phyloP scores from a whole-genome alignment of 2,329 filamentous ascomycete genomes.

The Arthrobotrys musiformis region DNA sequence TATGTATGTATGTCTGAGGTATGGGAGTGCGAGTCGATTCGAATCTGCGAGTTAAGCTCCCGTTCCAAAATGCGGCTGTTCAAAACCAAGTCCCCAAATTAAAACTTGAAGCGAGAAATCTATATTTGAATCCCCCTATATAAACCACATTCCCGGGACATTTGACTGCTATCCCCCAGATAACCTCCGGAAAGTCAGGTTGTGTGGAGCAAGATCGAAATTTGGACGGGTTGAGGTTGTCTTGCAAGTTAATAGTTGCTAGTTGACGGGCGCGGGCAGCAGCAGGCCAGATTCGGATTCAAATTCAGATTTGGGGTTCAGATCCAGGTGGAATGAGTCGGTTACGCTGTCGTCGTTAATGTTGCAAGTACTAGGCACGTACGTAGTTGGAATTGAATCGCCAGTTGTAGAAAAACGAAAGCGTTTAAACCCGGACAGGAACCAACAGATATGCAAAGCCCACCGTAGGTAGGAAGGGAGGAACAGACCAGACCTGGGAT shows the following conservation, averaged over 20 bases:
- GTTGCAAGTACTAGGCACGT: background rate
- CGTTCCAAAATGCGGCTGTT: constrained; percentile 41
- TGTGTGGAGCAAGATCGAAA: constrained; percentile 1
- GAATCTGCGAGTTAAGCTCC: constrained; percentile 32
- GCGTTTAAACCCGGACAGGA: constrained; percentile 41
- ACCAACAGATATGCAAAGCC: constrained; percentile 32
- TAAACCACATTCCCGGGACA: constrained; percentile 27
- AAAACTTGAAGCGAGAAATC: constrained; percentile 47
- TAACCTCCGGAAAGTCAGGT: background rate
- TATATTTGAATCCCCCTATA: constrained; percentile 53
- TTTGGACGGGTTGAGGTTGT: constrained; percentile 1
- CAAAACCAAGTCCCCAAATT: constrained; percentile 34
- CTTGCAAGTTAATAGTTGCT: no score
- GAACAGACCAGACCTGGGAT: constrained; percentile 25
- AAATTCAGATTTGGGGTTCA: background rate
- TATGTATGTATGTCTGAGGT: background rate
- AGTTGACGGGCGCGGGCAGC: no score
- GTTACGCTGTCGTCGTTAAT: background rate
- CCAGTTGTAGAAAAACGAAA: constrained; percentile 7
- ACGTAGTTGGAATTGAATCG: background rate
- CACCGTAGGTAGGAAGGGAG: constrained; percentile 9
- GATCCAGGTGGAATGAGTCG: constrained; percentile 13
- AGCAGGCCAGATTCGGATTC: background rate
- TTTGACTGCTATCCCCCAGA: constrained; percentile 15
- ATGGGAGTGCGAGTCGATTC: constrained; percentile 22